Evolutionary conservation across 1,139 yeast genomes (phyloP).

Genomic region (Debaryomyces coudertii): DNA sequence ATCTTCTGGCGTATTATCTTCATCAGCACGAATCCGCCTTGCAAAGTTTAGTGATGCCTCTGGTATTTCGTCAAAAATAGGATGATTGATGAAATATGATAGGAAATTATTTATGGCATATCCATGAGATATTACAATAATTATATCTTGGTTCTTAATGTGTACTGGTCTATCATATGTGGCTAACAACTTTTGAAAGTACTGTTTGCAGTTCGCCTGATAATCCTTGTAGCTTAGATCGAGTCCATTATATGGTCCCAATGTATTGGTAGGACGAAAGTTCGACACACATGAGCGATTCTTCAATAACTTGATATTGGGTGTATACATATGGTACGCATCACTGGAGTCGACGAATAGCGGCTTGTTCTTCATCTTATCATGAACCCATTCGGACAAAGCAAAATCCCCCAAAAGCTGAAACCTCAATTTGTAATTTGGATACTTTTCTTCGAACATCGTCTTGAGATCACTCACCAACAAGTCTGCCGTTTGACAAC

Average conservation of each 20-base stretch:
- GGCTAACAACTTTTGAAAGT: constrained; percentile 47
- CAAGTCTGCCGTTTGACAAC: constrained; percentile 50
- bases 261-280: constrained; percentile 49
- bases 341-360: constrained; percentile 50
- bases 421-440: constrained; percentile 40
- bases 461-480: constrained; percentile 36
- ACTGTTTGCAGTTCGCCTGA: constrained; percentile 44
- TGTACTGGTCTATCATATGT: constrained; percentile 47
- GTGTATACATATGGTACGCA: constrained; percentile 53
- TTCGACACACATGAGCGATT: constrained; percentile 43
- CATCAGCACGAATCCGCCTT: constrained; percentile 20
- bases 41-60: constrained; percentile 46
- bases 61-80: constrained; percentile 51
- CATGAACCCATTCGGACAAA: constrained; percentile 52
- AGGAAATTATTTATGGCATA: constrained; percentile 46
- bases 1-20: constrained; percentile 17
- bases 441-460: constrained; percentile 27
- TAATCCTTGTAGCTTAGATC: constrained; percentile 47
- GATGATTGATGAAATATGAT: constrained; percentile 47
- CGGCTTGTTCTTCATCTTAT: constrained; percentile 47
- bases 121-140: constrained; percentile 48
- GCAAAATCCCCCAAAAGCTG: constrained; percentile 53
- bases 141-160: constrained; percentile 38
- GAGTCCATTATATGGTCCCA: constrained; percentile 53
- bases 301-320: constrained; percentile 41